These are phyloP conservation scores for Albifimbria verrucaria DNA, from an alignment of 2,329 filamentous ascomycete species.

Conservation along the genomic window DNA sequence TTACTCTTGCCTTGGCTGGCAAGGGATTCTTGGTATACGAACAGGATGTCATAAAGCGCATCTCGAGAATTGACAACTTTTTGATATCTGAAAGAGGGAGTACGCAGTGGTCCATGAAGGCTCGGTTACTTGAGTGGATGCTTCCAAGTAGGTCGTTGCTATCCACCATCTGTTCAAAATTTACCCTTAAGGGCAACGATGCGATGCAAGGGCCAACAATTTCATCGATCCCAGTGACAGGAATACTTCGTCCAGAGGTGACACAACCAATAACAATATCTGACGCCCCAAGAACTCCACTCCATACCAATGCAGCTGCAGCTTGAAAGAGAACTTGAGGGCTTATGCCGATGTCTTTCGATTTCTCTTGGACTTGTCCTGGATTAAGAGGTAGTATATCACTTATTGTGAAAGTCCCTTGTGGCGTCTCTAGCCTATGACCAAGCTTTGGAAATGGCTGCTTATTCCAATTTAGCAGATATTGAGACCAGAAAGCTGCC, in stretches of 20 bases:
- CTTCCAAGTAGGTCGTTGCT: slow-evolving; percentile 59
- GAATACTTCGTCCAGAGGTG: slow-evolving; percentile 76
- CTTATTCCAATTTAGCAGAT: slow-evolving; percentile 56
- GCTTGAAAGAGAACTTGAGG: slow-evolving; percentile 75
- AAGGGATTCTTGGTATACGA: slow-evolving; percentile 81
- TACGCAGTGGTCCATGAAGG: slow-evolving; percentile 59
- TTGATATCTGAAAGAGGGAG: slow-evolving; percentile 69
- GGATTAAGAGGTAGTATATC: slow-evolving; percentile 14
- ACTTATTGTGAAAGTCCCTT: slow-evolving; percentile 11
- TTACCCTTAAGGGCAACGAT: slow-evolving; percentile 68
- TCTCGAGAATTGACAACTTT: slow-evolving; percentile 51
- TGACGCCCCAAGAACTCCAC: slow-evolving; percentile 56
- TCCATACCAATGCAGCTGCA: slow-evolving; percentile 63
- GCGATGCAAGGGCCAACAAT: slow-evolving; percentile 78
- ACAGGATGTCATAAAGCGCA: slow-evolving; percentile 70
- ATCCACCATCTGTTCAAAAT: slow-evolving; percentile 48
- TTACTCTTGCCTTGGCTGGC: slow-evolving; percentile 26
- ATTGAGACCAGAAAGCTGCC: slow-evolving; percentile 66
- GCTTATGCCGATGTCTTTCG: slow-evolving; percentile 46
- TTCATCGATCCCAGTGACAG: slow-evolving; percentile 65
- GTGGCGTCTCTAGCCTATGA: slow-evolving; percentile 20
- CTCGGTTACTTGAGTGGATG: slow-evolving; percentile 64
- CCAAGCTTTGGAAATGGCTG: slow-evolving; percentile 51
- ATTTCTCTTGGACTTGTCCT: slow-evolving; percentile 23
- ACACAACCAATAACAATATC: slow-evolving; percentile 77